phyloP scores from a whole-genome alignment of 2,329 filamentous ascomycete genomes.

The Ascosphaera apis region DNA sequence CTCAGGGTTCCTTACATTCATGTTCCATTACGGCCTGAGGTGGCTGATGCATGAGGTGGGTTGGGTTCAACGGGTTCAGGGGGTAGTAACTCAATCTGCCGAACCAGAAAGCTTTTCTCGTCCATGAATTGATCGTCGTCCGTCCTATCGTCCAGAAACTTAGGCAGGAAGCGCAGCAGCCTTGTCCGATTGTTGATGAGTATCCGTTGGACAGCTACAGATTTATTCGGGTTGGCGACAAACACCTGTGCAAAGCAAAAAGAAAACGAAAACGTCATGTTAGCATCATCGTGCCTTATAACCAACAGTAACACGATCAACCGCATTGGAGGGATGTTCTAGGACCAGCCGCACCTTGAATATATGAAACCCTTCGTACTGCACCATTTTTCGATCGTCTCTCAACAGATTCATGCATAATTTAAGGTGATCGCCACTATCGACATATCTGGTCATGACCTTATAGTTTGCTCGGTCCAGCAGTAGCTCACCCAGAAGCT shows the following conservation, averaged over 20 bases:
- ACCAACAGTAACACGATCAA: not conserved
- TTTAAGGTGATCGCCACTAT: conserved; percentile 86
- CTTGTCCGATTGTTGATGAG: conserved; percentile 90
- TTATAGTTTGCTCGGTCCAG: conserved; percentile 91
- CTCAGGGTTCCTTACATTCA: not conserved
- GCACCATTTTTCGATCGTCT: conserved; percentile 95
- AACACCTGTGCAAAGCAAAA: conserved; percentile 40
- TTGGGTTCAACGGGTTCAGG: conserved; percentile 18
- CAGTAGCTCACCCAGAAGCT: conserved; percentile 81
- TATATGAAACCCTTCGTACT: conserved; percentile 97
- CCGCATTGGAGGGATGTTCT: too few species aligned
- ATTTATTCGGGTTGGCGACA: conserved; percentile 95
- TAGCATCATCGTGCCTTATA: conserved; percentile 5
- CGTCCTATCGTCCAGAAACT: conserved; percentile 81
- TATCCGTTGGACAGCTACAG: conserved; percentile 84
- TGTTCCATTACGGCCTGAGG: not conserved
- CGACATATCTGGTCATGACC: conserved; percentile 95
- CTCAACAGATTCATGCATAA: conserved; percentile 93
- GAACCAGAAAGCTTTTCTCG: conserved; percentile 89
- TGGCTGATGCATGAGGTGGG: not conserved
- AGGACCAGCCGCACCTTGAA: conserved; percentile 47
- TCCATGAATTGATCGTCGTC: conserved; percentile 98
- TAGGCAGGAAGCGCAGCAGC: conserved; percentile 66
- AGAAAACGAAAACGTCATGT: not conserved
- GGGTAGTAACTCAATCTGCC: conserved; percentile 47